phyloP scores from a whole-genome alignment of 768 basidiomycete genomes.

The Phallus indusiatus region DNA sequence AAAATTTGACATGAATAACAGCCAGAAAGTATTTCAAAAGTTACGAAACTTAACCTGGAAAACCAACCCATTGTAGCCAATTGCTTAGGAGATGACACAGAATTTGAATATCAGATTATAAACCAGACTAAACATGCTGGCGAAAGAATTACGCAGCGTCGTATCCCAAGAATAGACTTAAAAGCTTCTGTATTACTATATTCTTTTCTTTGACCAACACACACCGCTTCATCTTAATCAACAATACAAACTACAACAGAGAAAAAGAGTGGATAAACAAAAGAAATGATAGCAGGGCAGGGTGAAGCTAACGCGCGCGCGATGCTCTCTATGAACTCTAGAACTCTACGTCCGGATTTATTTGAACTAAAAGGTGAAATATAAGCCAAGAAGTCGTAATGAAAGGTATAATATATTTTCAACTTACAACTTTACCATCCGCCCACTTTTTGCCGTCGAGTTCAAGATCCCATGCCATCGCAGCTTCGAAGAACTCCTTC shows the following conservation, averaged over 20 bases:
- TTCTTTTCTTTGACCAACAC: background rate
- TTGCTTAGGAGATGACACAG: too few relatives aligned
- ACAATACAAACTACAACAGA: background rate
- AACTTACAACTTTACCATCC: conserved; percentile 82
- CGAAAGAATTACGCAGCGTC: too few relatives aligned
- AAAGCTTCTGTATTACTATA: background rate
- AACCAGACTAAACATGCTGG: too few relatives aligned
- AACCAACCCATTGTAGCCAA: too few relatives aligned
- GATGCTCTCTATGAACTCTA: background rate
- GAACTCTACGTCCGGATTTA: conserved; percentile 11
- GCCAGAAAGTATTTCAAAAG: too few relatives aligned
- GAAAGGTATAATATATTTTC: background rate
- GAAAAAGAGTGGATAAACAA: background rate
- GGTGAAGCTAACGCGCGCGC: background rate
- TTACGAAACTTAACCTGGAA: too few relatives aligned
- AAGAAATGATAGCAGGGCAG: background rate
- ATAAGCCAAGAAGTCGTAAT: background rate
- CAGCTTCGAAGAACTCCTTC: conserved; percentile 87
- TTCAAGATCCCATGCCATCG: conserved; percentile 89
- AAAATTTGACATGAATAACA: too few relatives aligned
- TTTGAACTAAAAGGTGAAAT: conserved; percentile 21
- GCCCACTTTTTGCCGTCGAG: conserved; percentile 84
- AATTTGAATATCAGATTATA: too few relatives aligned
- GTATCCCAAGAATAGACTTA: background rate
- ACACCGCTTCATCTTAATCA: background rate